Evolutionary conservation across 164 flowering plant genomes (phyloP), one percentile per base, ranked within the genome.

Genomic region (Buxus sempervirens): DNA sequence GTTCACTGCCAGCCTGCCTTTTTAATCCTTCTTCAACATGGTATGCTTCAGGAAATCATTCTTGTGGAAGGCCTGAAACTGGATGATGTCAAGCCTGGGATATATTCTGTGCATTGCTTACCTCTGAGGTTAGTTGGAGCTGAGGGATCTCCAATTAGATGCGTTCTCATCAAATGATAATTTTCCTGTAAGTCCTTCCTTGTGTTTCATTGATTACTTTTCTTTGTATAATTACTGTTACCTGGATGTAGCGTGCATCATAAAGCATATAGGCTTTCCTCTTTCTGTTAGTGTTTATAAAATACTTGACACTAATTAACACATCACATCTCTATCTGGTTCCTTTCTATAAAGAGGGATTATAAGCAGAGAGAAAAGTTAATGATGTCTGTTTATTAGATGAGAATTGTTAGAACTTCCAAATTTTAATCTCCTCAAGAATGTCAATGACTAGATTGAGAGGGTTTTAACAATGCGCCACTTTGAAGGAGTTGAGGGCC

Each of bases 61-160:
- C 69, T 80, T 49, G 82, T 75, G 62, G 82, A 80, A 74, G 96
- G 78, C 56, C 78, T 93, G 64, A 93, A 90, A 75, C 85, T 93
- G 27, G 98, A 91, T 38, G 73, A 67, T 21, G 71, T 88, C 22
- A 69, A 71, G 48, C 63, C 83, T 0, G 98, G 96, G 58, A 42
- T 88, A 68, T 91, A 91, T 67, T 48, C 76, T 51, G 83, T 91
- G 62, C 97, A 91, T 67, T 91, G 95, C 85, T 71, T 91, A 56
- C 93, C 90, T 59, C 75, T 89, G 25, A 82, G 97, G 75, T 68
- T 91, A 79, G 72, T 73, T 27, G 95, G 93, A 24, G 82, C 95
- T 24, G 96, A 90, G 81, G 96, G 94, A 65, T 83, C 94, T 38
- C 97, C 98, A 49, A 83, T 84, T 66, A 74, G 80, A 74, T 74